Evolutionary conservation across 2,329 filamentous ascomycete genomes (phyloP).

Genomic region (Microcera coccophila): DNA sequence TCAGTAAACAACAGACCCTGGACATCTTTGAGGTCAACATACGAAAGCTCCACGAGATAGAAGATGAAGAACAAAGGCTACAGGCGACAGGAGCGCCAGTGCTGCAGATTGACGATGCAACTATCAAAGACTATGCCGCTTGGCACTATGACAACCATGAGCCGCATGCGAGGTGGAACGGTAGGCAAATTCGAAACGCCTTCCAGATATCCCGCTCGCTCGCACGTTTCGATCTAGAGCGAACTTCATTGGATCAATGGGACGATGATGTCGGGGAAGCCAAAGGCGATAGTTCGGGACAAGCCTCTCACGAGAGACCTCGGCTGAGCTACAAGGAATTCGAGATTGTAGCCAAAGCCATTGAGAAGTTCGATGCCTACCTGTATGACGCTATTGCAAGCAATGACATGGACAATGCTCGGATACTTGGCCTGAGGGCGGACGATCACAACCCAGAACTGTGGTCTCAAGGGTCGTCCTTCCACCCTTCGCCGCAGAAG

Average conservation of each 20-base stretch:
- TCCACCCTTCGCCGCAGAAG: too few relatives aligned
- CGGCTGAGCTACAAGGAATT: too few relatives aligned
- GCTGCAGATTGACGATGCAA: constrained; percentile 32
- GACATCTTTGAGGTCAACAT: constrained; percentile 42
- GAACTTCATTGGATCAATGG: too few relatives aligned
- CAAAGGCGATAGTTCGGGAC: too few relatives aligned
- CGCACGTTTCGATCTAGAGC: constrained; percentile 24
- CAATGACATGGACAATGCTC: background rate
- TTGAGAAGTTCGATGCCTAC: background rate
- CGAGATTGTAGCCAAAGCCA: background rate
- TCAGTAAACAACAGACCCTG: constrained; percentile 36
- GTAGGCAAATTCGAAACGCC: constrained; percentile 37
- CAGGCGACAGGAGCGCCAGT: constrained; percentile 30
- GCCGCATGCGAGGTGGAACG: constrained; percentile 33
- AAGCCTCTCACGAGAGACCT: too few relatives aligned
- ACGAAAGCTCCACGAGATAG: constrained; percentile 35
- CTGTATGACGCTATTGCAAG: background rate
- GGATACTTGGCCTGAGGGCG: background rate
- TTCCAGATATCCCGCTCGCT: constrained; percentile 37
- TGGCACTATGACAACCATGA: constrained; percentile 32
- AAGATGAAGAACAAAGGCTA: constrained; percentile 33
- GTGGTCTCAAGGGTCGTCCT: too few relatives aligned
- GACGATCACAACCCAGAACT: too few relatives aligned
- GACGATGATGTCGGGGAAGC: too few relatives aligned
- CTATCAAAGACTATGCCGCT: constrained; percentile 36